phyloP scores from a whole-genome alignment of 805 yeast species.

The Ogataea chonburiensis region DNA sequence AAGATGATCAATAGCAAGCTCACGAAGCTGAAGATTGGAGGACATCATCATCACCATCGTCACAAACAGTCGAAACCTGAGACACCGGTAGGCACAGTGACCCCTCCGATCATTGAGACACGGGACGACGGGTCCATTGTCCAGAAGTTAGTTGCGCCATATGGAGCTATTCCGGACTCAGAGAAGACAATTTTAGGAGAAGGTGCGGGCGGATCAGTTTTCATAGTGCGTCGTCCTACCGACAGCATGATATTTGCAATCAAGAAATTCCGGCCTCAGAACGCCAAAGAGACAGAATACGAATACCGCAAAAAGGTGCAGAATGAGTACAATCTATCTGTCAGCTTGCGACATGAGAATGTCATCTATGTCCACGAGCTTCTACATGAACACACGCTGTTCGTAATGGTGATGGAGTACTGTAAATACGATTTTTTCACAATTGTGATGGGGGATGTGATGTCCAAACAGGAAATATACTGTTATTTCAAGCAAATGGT shows the following conservation, averaged over 20 bases:
- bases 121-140: slow-evolving; percentile 20
- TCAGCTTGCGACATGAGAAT: slow-evolving; percentile 73
- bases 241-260: slow-evolving; percentile 72
- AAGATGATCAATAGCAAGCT: slow-evolving; percentile 20
- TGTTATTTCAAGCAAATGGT: slow-evolving; percentile 85
- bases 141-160: slow-evolving; percentile 51
- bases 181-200: slow-evolving; percentile 55
- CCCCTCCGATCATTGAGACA: not conserved
- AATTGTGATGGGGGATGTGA: slow-evolving; percentile 83
- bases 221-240: slow-evolving; percentile 61
- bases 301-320: slow-evolving; percentile 79
- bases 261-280: slow-evolving; percentile 74
- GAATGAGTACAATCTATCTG: slow-evolving; percentile 80
- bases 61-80: slow-evolving; percentile 1
- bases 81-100: not conserved
- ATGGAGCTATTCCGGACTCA: slow-evolving; percentile 66
- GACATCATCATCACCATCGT: slow-evolving; percentile 4
- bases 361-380: slow-evolving; percentile 80
- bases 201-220: slow-evolving; percentile 96
- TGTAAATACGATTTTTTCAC: slow-evolving; percentile 91
- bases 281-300: slow-evolving; percentile 56
- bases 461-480: slow-evolving; percentile 65
- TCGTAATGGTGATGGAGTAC: slow-evolving; percentile 86
- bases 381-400: slow-evolving; percentile 61
- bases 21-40: slow-evolving; percentile 19